Percentiles rank a stretch among this genome's conserved stretches.
phyloP scores from a whole-genome alignment of 495 filamentous ascomycete genomes.

The Penicillium dipodomyicola region DNA sequence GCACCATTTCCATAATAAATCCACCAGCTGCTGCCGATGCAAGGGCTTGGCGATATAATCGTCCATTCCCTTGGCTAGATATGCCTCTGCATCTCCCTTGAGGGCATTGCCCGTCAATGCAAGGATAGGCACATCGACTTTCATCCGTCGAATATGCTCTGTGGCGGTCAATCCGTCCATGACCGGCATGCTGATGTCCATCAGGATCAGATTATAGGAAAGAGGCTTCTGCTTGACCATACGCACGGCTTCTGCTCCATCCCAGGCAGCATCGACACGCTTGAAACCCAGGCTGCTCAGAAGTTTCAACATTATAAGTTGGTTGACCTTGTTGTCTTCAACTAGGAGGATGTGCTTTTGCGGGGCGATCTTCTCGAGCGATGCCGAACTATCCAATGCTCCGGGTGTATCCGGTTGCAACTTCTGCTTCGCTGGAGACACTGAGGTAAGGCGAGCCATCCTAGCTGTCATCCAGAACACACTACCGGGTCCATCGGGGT shows the following conservation, averaged over 20 bases:
- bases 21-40: conserved; percentile 43
- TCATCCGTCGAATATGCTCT: conserved; percentile 55
- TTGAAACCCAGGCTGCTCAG: conserved; percentile 54
- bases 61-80: conserved; percentile 60
- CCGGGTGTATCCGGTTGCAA: background rate
- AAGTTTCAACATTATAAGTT: conserved; percentile 60
- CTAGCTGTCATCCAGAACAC: conserved; percentile 59
- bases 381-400: conserved; percentile 14
- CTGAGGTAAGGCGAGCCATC: conserved; percentile 41
- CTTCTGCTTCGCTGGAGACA: background rate
- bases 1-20: conserved; percentile 40
- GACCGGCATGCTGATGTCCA: conserved; percentile 72
- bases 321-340: conserved; percentile 63
- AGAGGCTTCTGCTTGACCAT: conserved; percentile 50
- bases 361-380: conserved; percentile 34
- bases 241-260: conserved; percentile 57
- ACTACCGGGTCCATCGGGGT: conserved; percentile 52
- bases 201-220: conserved; percentile 54
- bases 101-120: conserved; percentile 65
- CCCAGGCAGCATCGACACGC: conserved; percentile 50
- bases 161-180: conserved; percentile 68
- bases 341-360: conserved; percentile 53
- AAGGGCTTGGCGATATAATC: conserved; percentile 63
- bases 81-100: conserved; percentile 57
- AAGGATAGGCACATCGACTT: conserved; percentile 54